Evolutionary conservation across 169 alveolate species (phyloP).

Genomic region (Besnoitia besnoiti): DNA sequence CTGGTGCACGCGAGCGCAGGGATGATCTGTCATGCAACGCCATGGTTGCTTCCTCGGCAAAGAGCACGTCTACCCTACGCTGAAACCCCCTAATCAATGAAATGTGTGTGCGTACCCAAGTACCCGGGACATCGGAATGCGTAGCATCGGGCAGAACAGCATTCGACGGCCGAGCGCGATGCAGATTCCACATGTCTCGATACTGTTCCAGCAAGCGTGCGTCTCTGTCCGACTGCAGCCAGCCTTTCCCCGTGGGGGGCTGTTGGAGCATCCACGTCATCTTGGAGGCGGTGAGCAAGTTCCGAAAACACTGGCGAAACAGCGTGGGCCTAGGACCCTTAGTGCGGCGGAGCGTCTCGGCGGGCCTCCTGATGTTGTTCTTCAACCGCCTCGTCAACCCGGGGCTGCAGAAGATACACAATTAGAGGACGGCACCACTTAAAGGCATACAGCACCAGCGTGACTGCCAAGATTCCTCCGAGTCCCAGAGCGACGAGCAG

Average conservation of each 20-base stretch:
- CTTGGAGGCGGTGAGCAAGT: background rate
- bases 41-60: no score
- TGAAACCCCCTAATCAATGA: no score
- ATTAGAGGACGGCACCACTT: conserved; percentile 9
- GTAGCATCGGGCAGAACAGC: background rate
- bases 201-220: background rate
- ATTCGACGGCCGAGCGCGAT: background rate
- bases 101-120: background rate
- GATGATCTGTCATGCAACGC: no score
- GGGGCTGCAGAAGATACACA: background rate
- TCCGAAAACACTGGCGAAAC: background rate
- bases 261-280: background rate
- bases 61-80: no score
- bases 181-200: background rate
- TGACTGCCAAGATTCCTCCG: background rate
- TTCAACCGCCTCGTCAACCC: background rate
- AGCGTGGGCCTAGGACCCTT: background rate
- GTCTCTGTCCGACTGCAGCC: background rate
- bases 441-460: background rate
- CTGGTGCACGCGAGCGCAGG: no score
- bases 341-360: background rate
- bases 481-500: background rate
- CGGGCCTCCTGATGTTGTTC: background rate
- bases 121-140: conserved; percentile 10
- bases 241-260: background rate